Conservation (phyloP, 805 yeast genomes). For the Suhomyces sp. region DNA sequence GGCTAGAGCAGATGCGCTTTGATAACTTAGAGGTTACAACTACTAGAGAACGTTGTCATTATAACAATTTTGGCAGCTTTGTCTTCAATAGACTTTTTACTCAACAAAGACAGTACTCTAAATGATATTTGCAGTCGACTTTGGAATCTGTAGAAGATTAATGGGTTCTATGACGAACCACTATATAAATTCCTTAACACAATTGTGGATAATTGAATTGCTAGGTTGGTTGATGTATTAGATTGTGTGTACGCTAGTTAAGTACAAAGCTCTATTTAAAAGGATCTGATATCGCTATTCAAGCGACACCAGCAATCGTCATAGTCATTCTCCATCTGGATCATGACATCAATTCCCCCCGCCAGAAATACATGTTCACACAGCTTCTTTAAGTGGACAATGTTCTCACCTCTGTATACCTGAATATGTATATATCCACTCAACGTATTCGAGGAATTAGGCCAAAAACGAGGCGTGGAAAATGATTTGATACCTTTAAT, state of each 20-base stretch:
- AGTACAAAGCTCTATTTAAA: too few relatives aligned
- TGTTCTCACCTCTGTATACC: constrained; percentile 61
- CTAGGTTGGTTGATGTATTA: neutral
- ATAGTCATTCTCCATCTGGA: constrained; percentile 66
- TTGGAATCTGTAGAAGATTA: too few relatives aligned
- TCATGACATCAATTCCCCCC: constrained; percentile 51
- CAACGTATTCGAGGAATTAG: constrained; percentile 30
- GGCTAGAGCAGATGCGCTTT: too few relatives aligned
- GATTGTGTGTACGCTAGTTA: neutral
- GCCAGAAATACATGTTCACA: constrained; percentile 53
- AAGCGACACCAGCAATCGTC: constrained; percentile 67
- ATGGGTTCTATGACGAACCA: too few relatives aligned
- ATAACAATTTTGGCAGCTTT: too few relatives aligned
- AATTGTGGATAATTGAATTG: neutral
- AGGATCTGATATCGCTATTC: neutral
- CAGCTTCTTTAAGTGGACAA: constrained; percentile 55
- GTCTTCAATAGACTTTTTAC: neutral
- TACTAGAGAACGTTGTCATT: too few relatives aligned
- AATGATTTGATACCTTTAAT: constrained; percentile 82
- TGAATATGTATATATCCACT: constrained; percentile 83
- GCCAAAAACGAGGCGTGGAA: constrained; percentile 92
- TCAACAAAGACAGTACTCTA: too few relatives aligned
- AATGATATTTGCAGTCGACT: neutral
- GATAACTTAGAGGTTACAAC: too few relatives aligned
- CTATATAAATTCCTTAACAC: too few relatives aligned